phyloP scores from a whole-genome alignment of 2,329 filamentous ascomycete genomes.

The Penicillium carneum region DNA sequence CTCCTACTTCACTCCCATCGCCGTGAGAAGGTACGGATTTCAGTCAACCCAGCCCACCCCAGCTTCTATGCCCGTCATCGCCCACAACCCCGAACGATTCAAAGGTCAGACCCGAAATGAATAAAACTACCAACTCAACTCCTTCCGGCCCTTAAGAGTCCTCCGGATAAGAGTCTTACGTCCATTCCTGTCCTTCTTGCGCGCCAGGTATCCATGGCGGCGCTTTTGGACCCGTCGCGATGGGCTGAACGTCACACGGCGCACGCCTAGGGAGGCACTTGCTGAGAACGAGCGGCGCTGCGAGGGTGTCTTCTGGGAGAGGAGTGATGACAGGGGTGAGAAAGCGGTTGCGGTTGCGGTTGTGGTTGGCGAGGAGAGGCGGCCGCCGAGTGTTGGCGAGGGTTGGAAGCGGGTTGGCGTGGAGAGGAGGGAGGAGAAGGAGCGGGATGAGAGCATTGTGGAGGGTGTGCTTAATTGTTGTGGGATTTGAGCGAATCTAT shows the following conservation, averaged over 20 bases:
- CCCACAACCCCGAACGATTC: background rate
- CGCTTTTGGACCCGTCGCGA: constrained; percentile 67
- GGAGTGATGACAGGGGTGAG: constrained; percentile 30
- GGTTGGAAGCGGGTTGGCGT: constrained; percentile 35
- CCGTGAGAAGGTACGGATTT: constrained; percentile 6
- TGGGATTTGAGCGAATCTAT: constrained; percentile 32
- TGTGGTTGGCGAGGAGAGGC: constrained; percentile 27
- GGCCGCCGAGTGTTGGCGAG: constrained; percentile 39
- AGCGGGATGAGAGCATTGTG: constrained; percentile 46
- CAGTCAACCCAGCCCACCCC: constrained; percentile 2
- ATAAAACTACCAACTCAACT: constrained; percentile 58
- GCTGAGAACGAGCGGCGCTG: constrained; percentile 54
- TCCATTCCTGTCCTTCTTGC: constrained; percentile 62
- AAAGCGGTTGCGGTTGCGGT: constrained; percentile 23
- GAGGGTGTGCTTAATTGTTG: constrained; percentile 36
- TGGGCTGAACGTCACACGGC: constrained; percentile 65
- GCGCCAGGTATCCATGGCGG: constrained; percentile 65
- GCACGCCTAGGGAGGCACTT: constrained; percentile 52
- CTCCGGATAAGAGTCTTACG: constrained; percentile 62
- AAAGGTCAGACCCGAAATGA: background rate
- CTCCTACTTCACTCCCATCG: background rate
- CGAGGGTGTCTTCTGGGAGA: constrained; percentile 39
- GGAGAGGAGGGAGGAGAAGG: constrained; percentile 51
- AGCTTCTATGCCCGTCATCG: background rate
- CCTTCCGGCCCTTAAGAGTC: constrained; percentile 61